Evolutionary conservation across 257 asterid genomes (phyloP).

Genomic region (Mitragyna speciosa): DNA sequence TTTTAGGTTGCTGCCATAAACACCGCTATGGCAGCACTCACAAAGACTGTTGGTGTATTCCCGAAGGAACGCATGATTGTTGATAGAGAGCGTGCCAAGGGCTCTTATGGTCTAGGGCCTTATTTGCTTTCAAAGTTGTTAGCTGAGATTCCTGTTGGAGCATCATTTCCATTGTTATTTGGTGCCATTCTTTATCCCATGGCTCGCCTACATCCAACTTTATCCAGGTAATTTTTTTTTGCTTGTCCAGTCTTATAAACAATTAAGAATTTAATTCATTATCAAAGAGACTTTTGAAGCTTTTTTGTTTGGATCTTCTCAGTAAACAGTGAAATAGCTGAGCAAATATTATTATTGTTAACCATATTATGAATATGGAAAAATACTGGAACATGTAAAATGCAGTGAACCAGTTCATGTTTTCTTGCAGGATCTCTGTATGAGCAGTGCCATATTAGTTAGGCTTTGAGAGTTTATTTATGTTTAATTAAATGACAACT

Average conservation of each 20-base stretch:
- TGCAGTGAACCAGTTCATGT: not conserved
- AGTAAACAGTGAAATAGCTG: not conserved
- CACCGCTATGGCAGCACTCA: conserved; percentile 99
- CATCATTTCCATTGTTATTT: conserved; percentile 90
- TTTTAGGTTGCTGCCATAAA: conserved; percentile 94
- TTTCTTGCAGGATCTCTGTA: not conserved
- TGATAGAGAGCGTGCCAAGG: conserved; percentile 90
- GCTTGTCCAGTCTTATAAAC: not conserved
- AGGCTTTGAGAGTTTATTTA: not conserved
- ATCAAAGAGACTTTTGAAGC: not conserved
- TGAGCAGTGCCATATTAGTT: too few species aligned
- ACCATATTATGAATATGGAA: not conserved
- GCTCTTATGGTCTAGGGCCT: conserved; percentile 83
- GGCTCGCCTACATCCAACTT: conserved; percentile 84
- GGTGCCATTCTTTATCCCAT: conserved; percentile 92
- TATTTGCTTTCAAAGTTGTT: conserved; percentile 87
- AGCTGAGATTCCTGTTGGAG: conserved; percentile 95
- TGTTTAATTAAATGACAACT: not conserved
- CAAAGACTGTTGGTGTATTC: conserved; percentile 94
- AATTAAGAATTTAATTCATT: too few species aligned
- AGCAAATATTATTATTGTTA: not conserved
- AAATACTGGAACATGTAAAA: not conserved
- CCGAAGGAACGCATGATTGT: conserved; percentile 98
- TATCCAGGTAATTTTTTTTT: conserved; percentile 64
- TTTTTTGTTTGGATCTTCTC: not conserved